Base-by-base conservation (phyloP, 495 filamentous ascomycete genomes). In the Lasiosphaeria miniovina region DNA sequence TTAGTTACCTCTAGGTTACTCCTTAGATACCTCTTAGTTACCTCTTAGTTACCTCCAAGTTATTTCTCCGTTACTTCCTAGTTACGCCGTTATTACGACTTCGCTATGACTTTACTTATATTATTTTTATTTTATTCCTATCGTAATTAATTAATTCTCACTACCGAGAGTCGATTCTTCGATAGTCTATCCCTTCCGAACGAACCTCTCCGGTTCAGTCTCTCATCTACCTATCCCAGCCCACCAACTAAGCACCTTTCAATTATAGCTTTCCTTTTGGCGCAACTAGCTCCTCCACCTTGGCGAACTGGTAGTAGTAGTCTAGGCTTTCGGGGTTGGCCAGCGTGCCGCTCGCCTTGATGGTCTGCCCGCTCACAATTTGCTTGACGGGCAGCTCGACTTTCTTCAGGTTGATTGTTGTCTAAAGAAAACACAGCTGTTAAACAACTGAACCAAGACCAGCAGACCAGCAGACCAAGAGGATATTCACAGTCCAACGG, bases 331-430 rank as follows among this genome's bases (percentile, higher is more conserved):
- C 74, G 4, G 88, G 88, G 67, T 94, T 94, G 32, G 89, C 78
- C 62, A 94, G 71, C 14, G 90, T 93, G 10, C 88, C 88, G 55
- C 85, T 88, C 0, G 89, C 83, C 75, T 88, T 89, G 71, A 94
- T 84, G 57, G 74, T 80, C 61, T 85, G 83, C 0, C 90, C 90
- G 0, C 83, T 90, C 2, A 94, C 85, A 57, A 93, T 91, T 72
- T 90, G 88, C 77, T 92, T 94, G 32, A 94, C 87, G 3, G 90
- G 89, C 9, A 94, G 68, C 66, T 94, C 90, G 24, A 94, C 90
- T 71, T 94, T 94, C 69, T 93, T 94, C 17, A 88, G 68, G 70
- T 93, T 94, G 56, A 94, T 85, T 6, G 90, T 93, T 1, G 85
- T 88, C 87, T 90, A 63, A 17, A 45, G 9, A 14, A 40, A 24